Evolutionary conservation across 2,329 filamentous ascomycete species (phyloP), one percentile per base, ranked within the genome.

Genomic region (Fusarium circinatum): DNA sequence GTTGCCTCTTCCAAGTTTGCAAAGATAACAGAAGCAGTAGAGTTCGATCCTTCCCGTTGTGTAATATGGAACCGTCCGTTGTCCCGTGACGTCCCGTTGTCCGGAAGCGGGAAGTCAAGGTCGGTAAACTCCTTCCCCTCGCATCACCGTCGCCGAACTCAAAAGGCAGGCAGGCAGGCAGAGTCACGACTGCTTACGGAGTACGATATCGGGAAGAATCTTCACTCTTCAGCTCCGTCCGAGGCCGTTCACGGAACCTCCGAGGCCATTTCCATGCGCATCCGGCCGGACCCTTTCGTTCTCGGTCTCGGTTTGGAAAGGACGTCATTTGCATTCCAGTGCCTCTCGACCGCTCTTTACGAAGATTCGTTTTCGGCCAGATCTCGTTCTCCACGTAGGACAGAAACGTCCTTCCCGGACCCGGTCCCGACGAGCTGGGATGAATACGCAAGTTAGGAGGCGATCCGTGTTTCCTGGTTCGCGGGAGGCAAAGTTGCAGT

Each of bases 251-350:
- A 51, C 70, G 70, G 73, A 62, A 52, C 24, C 64, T 39, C 70
- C 73, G 67, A 74, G 45, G 42, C 45, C 44, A 42, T 56, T 68
- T 49, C 44, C 64, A 65, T 30, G 45, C 44, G 20, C 44, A 63
- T 42, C 32, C 32, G 32, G 32, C 41, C 51, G 51, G 45, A 44
- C 34, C 44, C 49, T 44, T 63, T 24, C 45, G 18, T 57, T 60
- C 32, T 57, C 39, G 39, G 44, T 39, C 48, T 52, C 48, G 30
- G n/a, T 20, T 34, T 52, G 30, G 41, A 22, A 44, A 32, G 49
- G 47, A 60, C 62, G 62, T 74, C 71, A 74, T 57, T 45, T 61
- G 22, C 70, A 74, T 74, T 74, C 70, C 71, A 71, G 71, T 55
- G 48, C 34, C 48, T 41, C 49, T 36, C 45, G 52, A 63, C 65